Percentiles rank a stretch among this genome's conserved stretches.
Evolutionary conservation across 2,329 filamentous ascomycete species (phyloP).

Genomic region (Trichoderma sp.): DNA sequence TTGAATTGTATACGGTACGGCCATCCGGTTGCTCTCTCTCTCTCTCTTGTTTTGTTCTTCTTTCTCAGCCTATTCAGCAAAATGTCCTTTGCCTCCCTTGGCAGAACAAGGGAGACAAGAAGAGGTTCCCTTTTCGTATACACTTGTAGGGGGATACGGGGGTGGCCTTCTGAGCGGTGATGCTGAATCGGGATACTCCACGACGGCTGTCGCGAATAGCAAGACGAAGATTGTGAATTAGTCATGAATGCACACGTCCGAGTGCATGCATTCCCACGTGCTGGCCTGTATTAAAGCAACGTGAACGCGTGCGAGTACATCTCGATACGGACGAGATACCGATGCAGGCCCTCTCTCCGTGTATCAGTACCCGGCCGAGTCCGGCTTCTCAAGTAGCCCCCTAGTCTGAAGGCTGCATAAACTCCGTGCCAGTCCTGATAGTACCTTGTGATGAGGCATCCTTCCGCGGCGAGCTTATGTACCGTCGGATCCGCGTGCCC

Average conservation of each 20-base stretch:
- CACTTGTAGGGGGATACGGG: neutral
- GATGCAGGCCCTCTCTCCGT: neutral
- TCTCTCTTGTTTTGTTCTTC: neutral
- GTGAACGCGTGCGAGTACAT: neutral
- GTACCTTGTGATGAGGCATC: neutral
- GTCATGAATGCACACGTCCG: neutral
- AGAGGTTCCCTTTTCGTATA: neutral
- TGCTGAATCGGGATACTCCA: neutral
- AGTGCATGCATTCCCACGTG: conserved; percentile 10
- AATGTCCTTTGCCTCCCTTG: neutral
- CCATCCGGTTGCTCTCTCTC: neutral
- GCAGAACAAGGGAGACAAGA: neutral
- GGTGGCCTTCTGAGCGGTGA: neutral
- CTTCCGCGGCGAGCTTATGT: neutral
- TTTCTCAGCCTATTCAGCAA: no score
- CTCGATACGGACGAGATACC: neutral
- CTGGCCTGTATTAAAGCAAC: neutral
- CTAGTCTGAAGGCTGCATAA: neutral
- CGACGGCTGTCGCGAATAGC: neutral
- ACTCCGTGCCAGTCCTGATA: neutral
- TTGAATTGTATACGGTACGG: no score
- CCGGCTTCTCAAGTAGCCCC: neutral
- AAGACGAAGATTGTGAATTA: neutral
- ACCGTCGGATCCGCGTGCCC: neutral
- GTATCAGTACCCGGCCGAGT: neutral